These are phyloP conservation scores for Penicillium sp. DNA, from an alignment of 2,329 filamentous ascomycete genomes.

Conservation along the genomic window DNA sequence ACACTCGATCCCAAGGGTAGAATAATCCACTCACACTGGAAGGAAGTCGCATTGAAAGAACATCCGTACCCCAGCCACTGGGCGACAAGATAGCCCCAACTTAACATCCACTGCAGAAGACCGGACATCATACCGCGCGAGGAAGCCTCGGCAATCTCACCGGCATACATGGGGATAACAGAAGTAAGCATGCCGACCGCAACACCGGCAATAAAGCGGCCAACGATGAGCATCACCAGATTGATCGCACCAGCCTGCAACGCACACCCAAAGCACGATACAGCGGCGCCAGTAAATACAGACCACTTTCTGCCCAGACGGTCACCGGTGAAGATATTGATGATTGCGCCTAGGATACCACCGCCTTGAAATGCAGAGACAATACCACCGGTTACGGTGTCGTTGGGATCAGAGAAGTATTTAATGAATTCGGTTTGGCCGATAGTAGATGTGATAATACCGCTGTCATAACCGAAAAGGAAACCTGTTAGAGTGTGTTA, in stretches of 20 bases:
- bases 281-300: slow-evolving; percentile 9
- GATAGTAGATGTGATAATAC: slow-evolving; percentile 28
- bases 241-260: slow-evolving; percentile 22
- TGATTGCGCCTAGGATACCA: slow-evolving; percentile 18
- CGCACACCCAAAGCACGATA: slow-evolving; percentile 15
- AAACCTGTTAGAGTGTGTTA: slow-evolving; percentile 16
- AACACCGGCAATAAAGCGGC: slow-evolving; percentile 24
- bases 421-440: slow-evolving; percentile 22
- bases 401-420: slow-evolving; percentile 19
- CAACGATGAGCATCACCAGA: slow-evolving; percentile 24
- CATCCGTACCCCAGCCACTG: slow-evolving; percentile 36
- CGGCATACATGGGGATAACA: slow-evolving; percentile 26
- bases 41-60: slow-evolving; percentile 15
- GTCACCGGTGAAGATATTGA: slow-evolving; percentile 14
- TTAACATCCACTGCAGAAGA: slow-evolving; percentile 30
- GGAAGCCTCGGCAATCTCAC: slow-evolving; percentile 28
- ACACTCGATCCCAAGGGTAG: too few relatives aligned
- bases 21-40: slow-evolving; percentile 9
- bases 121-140: slow-evolving; percentile 27
- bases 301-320: slow-evolving; percentile 10
- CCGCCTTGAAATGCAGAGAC: slow-evolving; percentile 35
- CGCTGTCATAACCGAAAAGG: slow-evolving; percentile 28
- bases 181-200: slow-evolving; percentile 24
- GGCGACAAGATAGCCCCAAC: slow-evolving; percentile 33
- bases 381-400: slow-evolving; percentile 25